Evolutionary conservation across 306 rosid genomes (phyloP).

Genomic region (Betula pendula): DNA sequence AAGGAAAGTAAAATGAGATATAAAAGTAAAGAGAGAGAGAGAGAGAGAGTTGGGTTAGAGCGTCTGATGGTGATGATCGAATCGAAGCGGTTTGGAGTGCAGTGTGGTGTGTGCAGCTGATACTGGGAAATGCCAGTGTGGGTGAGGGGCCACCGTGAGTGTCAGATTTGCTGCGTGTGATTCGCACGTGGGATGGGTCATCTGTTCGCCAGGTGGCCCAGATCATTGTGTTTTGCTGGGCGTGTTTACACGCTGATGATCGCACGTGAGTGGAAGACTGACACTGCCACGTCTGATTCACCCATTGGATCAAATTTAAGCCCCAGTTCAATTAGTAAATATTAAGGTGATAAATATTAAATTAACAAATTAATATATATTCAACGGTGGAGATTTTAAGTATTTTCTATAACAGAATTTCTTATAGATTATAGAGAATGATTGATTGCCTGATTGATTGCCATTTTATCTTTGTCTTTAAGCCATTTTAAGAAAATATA

Average conservation of each 20-base stretch:
- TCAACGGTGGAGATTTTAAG: too few species aligned
- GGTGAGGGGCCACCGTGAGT: background rate
- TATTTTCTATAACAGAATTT: too few species aligned
- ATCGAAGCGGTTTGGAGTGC: background rate
- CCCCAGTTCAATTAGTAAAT: too few species aligned
- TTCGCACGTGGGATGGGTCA: background rate
- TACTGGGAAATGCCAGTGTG: background rate
- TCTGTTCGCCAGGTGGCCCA: background rate
- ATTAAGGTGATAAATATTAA: too few species aligned
- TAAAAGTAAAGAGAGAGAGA: background rate
- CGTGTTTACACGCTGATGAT: background rate
- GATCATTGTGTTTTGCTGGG: background rate
- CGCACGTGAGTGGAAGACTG: slow-evolving; percentile 3
- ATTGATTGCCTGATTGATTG: too few species aligned
- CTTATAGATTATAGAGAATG: too few species aligned
- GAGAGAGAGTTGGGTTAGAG: background rate
- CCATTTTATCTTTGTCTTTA: too few species aligned
- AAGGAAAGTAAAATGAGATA: background rate
- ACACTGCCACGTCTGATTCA: background rate
- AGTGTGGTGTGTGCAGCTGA: background rate
- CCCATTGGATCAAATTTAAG: too few species aligned
- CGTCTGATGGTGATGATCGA: background rate
- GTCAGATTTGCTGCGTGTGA: background rate
- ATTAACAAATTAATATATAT: too few species aligned
- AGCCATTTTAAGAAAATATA: too few species aligned